Base-by-base conservation (phyloP, 495 filamentous ascomycete genomes). In the Arthonia radiata region DNA sequence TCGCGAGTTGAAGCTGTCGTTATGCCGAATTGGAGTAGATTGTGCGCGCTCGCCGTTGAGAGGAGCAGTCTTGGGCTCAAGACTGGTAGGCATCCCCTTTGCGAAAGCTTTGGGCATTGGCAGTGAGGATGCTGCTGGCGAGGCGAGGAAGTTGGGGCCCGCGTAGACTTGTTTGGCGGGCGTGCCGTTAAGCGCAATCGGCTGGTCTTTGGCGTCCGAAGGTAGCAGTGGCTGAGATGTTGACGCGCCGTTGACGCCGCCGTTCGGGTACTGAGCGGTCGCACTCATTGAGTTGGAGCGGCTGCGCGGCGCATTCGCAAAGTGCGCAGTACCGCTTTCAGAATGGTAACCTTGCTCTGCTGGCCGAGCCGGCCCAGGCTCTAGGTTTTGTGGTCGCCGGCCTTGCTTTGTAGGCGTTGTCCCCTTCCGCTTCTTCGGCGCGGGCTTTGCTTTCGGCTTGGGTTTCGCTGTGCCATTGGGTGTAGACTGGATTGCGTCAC, bases 101-200 rank as follows among this genome's bases (percentile, higher is more conserved):
- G 74, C 75, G 28, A 91, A 64, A 44, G 91, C 91, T 43, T 68
- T 86, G 1, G 86, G 86, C 23, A 92, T 76, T 0, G 89, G 89
- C 4, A 99, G 60, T n/a, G 78, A 65, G 3, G 81, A 83, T 2
- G 89, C 75, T 2, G 81, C 82, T 9, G 86, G 86, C 2, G 86
- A 99, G 7, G 78, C 74, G 43, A 93, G 83, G 47, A 99, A 99
- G 0, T 78, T 89, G 10, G 82, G 76, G 10, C 86, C 86, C 9
- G 86, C 86, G 47, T 92, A 99, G 31, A 77, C 59, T 32, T 35
- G 42, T 23, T 54, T 59, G 11, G 61, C 50, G 13, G 64, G 60
- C 9, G 52, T 52, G 12, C 43, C 41, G 18, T 47, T 34, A 31
- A n/a, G n/a, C n/a, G n/a, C n/a, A n/a, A n/a, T n/a, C n/a, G n/a